Conservation (phyloP, 176 grass and related monocot species). For the Musa troglodytarum region DNA sequence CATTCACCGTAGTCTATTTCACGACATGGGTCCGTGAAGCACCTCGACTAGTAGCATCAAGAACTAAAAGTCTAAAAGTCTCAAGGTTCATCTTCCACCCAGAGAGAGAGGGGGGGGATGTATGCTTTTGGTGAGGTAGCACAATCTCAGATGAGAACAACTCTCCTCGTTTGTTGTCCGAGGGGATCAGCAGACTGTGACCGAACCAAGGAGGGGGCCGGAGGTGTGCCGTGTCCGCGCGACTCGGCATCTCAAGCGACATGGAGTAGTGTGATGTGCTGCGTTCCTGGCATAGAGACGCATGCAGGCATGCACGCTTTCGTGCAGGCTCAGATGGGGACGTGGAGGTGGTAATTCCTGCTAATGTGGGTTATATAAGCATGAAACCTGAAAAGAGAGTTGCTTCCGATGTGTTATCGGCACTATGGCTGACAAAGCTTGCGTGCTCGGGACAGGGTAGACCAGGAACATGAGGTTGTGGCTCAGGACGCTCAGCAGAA, state of each 20-base stretch:
- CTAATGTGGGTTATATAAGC: background rate
- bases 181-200: too few species aligned
- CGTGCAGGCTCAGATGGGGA: background rate
- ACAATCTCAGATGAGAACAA: too few species aligned
- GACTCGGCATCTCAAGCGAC: background rate
- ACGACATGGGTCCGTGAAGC: too few species aligned
- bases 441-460: background rate
- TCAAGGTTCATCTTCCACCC: too few species aligned
- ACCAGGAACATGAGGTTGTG: background rate
- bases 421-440: background rate
- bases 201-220: too few species aligned
- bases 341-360: background rate
- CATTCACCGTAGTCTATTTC: too few species aligned
- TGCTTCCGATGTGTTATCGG: background rate
- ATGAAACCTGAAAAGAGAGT: background rate
- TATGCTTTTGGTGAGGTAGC: too few species aligned
- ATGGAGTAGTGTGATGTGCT: constrained; percentile 4
- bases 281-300: background rate
- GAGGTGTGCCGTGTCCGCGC: background rate
- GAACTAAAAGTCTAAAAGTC: too few species aligned
- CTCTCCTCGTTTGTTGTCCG: too few species aligned
- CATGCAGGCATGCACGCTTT: background rate
- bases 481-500: background rate
- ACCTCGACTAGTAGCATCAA: too few species aligned
- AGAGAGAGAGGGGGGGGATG: too few species aligned